These are phyloP conservation scores for Chloromonas sp. DNA, from an alignment of 163 green algal genomes.

Conservation along the genomic window DNA sequence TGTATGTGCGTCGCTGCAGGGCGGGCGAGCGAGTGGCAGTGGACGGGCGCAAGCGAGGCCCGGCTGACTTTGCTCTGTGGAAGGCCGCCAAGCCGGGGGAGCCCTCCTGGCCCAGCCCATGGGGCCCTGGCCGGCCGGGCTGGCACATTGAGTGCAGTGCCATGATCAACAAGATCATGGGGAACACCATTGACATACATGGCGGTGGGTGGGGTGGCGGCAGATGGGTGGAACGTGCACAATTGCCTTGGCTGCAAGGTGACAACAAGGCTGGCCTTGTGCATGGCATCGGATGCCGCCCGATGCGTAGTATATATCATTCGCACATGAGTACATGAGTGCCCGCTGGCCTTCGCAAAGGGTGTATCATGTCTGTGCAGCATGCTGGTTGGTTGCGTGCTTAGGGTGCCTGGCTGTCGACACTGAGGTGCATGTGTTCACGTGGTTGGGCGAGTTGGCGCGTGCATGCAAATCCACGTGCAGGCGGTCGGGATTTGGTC, in stretches of 20 bases:
- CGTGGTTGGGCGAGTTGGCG: too few species aligned
- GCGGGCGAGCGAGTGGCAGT: slow-evolving; percentile 85
- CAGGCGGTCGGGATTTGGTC: slow-evolving; percentile 57
- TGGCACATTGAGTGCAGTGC: slow-evolving; percentile 97
- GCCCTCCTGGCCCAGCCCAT: slow-evolving; percentile 85
- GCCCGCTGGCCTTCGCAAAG: too few species aligned
- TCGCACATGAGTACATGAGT: too few species aligned
- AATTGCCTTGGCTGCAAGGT: too few species aligned
- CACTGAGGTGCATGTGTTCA: too few species aligned
- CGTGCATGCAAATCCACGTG: too few species aligned
- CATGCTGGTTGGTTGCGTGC: too few species aligned
- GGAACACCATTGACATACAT: slow-evolving; percentile 88
- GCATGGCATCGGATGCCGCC: too few species aligned
- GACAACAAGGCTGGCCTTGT: too few species aligned
- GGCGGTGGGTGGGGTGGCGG: slow-evolving; percentile 46
- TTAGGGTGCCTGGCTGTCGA: too few species aligned
- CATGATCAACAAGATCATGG: slow-evolving; percentile 85
- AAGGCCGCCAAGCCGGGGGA: slow-evolving; percentile 89
- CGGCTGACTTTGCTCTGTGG: slow-evolving; percentile 95
- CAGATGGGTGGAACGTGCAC: background rate
- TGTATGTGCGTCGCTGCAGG: slow-evolving; percentile 19
- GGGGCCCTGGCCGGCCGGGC: slow-evolving; percentile 77
- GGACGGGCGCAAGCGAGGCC: slow-evolving; percentile 78
- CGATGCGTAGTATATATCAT: too few species aligned
- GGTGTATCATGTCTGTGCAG: too few species aligned